Base-by-base conservation (phyloP, 352 stramenopile species). In the Blastocystis sp. region DNA sequence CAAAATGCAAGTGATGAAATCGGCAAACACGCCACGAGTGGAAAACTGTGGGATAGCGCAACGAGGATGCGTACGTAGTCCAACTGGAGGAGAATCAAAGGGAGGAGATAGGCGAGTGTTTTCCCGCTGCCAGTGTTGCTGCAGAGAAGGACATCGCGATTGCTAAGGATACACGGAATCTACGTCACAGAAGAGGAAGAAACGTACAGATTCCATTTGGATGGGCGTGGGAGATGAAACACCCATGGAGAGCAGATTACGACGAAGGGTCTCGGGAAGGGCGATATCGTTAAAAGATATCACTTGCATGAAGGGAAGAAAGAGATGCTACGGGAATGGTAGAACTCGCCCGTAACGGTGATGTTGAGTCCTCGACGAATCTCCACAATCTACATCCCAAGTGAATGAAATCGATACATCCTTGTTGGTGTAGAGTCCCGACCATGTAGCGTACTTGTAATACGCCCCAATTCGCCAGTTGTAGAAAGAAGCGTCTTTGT, bases 101-200 rank as follows among this genome's bases (percentile, higher is more conserved):
- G 69, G 42, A 81, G 3, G 9, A 81, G 18, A 42, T 81, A 81
- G 18, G 69, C 69, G 21, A 81, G 18, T 21, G 69, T 81, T 61
- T 81, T 81, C 32, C 69, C 69, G 36, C 69, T 81, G 11, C 69
- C 69, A 0, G 69, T 81, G 34, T 54, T 81, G 53, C 69, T 81
- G 16, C 44, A 44, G 6, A 81, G 53, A 48, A 81, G 40, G 4
- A 81, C 69, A 40, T 81, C 69, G 2, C 69, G 69, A 64, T 81
- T 81, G 27, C 69, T 81, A 2, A 81, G 69, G 27, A 81, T 65
- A 44, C 69, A 81, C 16, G 69, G 69, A 64, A 81, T 61, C 69
- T 81, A 48, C 24, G 38, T 51, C 6, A 64, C 1, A 21, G 27
- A 4, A 9, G 2, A 4, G 6, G 27, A 27, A 9, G 24, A 6